Evolutionary conservation across 2,329 filamentous ascomycete species (phyloP), one percentile per base, ranked within the genome.

Genomic region (Phoma herbarum): DNA sequence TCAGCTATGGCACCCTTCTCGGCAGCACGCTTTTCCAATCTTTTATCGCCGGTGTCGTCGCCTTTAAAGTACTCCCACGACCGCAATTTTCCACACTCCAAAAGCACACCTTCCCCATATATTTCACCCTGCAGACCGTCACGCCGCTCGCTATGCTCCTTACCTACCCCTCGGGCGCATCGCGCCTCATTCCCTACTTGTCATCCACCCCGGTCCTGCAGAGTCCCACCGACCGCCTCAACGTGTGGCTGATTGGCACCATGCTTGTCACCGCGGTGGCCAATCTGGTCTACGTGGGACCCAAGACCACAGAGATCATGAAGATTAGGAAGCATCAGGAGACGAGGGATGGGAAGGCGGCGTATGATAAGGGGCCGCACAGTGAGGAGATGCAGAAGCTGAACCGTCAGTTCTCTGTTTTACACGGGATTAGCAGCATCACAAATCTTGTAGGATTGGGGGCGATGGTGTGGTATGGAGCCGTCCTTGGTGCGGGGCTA

Each of bases 1-100:
- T 50, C 16, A 95, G 92, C 74, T 97, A 96, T 79, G 93, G 92
- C 65, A 93, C 92, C 20, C 85, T 98, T 48, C 83, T 98, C 14
- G 95, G 95, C 64, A 89, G 90, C 26, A 90, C 92, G 37, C 84
- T 97, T 76, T 98, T 93, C 79, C 92, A 98, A 76, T 90, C 90
- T 54, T 97, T 97, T 78, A 81, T 89, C 59, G 82, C 81, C 49
- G 87, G 92, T 58, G 86, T 92, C 51, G 82, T 93, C 54, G 88
- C 92, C 70, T 96, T 90, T 83, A 88, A 85, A 72, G 84, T 86
- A 11, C 87, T 97, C 35, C 87, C 92, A 25, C 87, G 92, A 25
- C 86, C 91, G 0, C 87, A 92, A 74, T 98, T 99, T 81, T 87
- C 89, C 25, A 83, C 87, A 18, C 85, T 97, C 29, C 94, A 97